Base-by-base conservation (phyloP, 2,329 filamentous ascomycete genomes). In the Macrophomina tecta region DNA sequence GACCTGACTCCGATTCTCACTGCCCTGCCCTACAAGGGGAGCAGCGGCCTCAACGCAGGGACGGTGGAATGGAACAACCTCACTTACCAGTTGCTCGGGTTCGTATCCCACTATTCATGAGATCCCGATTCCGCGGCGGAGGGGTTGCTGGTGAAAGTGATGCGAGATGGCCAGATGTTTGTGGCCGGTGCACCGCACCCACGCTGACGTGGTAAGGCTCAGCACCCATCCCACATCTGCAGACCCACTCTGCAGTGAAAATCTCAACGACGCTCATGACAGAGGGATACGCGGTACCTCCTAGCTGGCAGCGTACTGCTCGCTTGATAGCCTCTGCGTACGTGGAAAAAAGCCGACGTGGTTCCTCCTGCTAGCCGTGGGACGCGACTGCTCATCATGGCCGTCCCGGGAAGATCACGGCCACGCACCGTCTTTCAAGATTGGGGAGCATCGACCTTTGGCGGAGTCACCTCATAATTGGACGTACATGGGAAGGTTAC, bases 41-140 rank as follows among this genome's bases (percentile, higher is more conserved):
- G 56, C 56, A 46, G 30, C 32, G 56, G 56, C 40, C 56, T n/a
- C 52, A 48, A 61, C 56, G 56, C 56, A 61, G 40, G 42, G 56
- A 61, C 56, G 48, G 23, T 42, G 55, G 23, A 38, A 58, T 61
- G 28, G 56, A 45, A 45, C 56, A 48, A 45, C 40, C 28, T 61
- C 56, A 61, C 56, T 60, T 60, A 60, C 56, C 56, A 46, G 40
- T 8, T 30, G 28, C 28, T 34, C 56, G 56, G 56, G 56, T 23
- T 61, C 56, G 30, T n/a, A 40, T n/a, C 56, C 36, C 56, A 28
- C 52, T 55, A 34, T 34, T 61, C 40, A 40, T 61, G 30, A 61
- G 56, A 61, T 61, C 56, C 56, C 56, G 56, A 61, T 61, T 61
- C 56, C 56, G 56, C 56, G 56, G 56, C 56, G 56, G 56, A 61